phyloP scores from a whole-genome alignment of 1,284 basidiomycete genomes.

The Amylostereum chailletii region DNA sequence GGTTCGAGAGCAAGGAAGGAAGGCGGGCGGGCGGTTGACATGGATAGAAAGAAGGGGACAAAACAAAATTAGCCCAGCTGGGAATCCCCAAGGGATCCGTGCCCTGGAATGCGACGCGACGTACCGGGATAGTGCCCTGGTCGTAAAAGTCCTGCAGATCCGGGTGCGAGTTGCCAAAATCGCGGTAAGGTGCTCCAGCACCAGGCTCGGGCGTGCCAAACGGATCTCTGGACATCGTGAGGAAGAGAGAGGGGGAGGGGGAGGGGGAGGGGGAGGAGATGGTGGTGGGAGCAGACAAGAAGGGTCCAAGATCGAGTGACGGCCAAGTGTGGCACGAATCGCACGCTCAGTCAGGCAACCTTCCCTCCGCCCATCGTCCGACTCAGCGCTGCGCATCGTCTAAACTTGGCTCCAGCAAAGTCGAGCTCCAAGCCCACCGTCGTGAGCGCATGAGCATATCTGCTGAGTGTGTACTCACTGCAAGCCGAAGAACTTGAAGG shows the following conservation, averaged over 20 bases:
- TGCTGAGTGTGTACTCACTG: no score
- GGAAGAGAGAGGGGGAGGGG: background rate
- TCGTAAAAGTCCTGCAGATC: slow-evolving; percentile 11
- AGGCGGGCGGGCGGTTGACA: background rate
- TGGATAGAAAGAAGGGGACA: background rate
- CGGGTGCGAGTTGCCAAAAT: background rate
- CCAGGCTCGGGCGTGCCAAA: slow-evolving; percentile 8
- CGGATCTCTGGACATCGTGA: slow-evolving; percentile 4
- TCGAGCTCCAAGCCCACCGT: no score
- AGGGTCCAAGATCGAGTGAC: background rate
- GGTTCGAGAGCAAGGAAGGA: slow-evolving; percentile 1
- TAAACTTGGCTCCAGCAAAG: no score
- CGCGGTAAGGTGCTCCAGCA: no score
- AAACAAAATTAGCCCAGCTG: background rate
- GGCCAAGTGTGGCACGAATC: background rate
- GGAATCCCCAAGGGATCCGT: no score
- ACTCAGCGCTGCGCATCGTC: no score
- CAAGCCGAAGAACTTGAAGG: no score
- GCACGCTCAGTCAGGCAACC: no score
- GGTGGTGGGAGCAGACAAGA: background rate
- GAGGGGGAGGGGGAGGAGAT: background rate
- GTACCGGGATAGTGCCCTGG: slow-evolving; percentile 12
- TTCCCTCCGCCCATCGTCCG: no score
- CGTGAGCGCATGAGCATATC: no score
- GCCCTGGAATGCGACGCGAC: background rate